Percentiles rank a stretch among this genome's conserved stretches.
Evolutionary conservation across 768 basidiomycete genomes (phyloP).

Genomic region (Sistotremastrum suecicum): DNA sequence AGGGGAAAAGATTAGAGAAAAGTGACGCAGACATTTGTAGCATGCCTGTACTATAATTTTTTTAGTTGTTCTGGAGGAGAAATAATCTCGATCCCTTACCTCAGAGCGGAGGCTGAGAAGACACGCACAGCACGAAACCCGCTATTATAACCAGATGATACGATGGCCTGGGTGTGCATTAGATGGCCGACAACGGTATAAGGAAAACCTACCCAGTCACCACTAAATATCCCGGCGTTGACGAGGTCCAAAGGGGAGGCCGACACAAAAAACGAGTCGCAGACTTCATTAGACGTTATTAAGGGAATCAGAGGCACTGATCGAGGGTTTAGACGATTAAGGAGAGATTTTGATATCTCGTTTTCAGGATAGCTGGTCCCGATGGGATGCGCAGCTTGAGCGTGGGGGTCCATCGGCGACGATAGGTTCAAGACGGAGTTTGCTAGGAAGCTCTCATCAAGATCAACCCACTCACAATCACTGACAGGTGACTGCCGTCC

Average conservation of each 20-base stretch:
- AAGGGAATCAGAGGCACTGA: not conserved
- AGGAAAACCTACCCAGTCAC: conserved; percentile 54
- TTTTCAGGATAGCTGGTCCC: not conserved
- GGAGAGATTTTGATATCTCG: not conserved
- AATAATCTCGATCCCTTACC: conserved; percentile 7
- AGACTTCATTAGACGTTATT: not conserved
- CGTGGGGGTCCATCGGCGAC: conserved; percentile 7
- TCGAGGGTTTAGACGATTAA: not conserved
- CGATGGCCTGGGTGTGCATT: conserved; percentile 32
- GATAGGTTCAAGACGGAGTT: conserved; percentile 26
- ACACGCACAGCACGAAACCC: conserved; percentile 43
- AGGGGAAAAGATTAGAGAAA: not conserved
- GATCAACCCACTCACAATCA: conserved; percentile 41
- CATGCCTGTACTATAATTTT: conserved; percentile 6
- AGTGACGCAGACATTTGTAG: not conserved
- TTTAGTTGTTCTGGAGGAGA: conserved; percentile 16
- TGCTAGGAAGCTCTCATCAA: conserved; percentile 58
- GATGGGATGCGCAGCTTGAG: conserved; percentile 6
- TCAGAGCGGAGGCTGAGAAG: conserved; percentile 33
- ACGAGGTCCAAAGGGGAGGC: conserved; percentile 49
- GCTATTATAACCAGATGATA: conserved; percentile 20
- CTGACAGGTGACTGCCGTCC: conserved; percentile 3
- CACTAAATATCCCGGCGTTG: conserved; percentile 49
- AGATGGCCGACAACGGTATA: not conserved
- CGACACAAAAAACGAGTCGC: conserved; percentile 45